These are phyloP conservation scores for Chaetomiaceae sp. DNA, from an alignment of 2,329 filamentous ascomycete genomes.

Conservation along the genomic window DNA sequence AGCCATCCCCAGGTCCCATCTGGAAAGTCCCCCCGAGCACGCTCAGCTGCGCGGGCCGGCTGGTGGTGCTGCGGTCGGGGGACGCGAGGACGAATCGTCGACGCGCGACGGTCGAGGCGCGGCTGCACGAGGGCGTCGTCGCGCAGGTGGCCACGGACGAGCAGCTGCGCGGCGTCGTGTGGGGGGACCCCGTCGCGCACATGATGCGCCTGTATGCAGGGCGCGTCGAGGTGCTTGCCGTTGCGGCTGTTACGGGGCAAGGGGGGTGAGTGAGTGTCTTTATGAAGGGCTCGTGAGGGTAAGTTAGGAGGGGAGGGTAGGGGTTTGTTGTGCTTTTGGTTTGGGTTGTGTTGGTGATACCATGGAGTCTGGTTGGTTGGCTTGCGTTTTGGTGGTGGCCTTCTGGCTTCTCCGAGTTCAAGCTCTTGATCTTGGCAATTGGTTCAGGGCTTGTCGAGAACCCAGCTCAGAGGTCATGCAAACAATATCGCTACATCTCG, in stretches of 20 bases:
- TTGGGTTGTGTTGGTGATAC: background rate
- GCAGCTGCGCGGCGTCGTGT: constrained; percentile 63
- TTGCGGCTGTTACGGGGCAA: constrained; percentile 55
- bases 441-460: too few species aligned
- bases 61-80: constrained; percentile 59
- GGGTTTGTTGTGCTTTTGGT: too few species aligned
- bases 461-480: too few species aligned
- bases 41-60: constrained; percentile 62
- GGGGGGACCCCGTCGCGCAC: constrained; percentile 76
- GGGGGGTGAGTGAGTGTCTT: constrained; percentile 18
- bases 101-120: constrained; percentile 41
- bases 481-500: too few species aligned
- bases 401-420: too few species aligned
- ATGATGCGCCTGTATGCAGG: constrained; percentile 71
- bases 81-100: constrained; percentile 31
- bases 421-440: too few species aligned
- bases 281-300: background rate
- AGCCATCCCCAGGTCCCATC: too few species aligned
- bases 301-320: too few species aligned
- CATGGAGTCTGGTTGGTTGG: too few species aligned
- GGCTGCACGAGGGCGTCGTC: constrained; percentile 55
- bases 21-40: constrained; percentile 63
- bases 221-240: constrained; percentile 65
- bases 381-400: too few species aligned
- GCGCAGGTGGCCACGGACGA: constrained; percentile 64